Conservation (phyloP, 129 eudicot genomes). For the Pulicaria dysenterica region DNA sequence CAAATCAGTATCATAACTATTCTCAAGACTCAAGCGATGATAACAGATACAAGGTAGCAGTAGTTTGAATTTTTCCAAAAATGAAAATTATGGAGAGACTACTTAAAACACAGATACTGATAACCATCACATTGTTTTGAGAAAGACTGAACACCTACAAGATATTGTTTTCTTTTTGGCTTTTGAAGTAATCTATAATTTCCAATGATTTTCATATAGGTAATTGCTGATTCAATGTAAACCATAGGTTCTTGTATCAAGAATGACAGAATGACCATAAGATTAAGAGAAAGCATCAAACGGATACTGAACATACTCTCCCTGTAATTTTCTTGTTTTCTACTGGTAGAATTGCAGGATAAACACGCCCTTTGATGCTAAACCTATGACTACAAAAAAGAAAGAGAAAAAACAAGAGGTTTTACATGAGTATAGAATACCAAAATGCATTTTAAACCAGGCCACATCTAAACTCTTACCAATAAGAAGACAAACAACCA, state of each 20-base stretch:
- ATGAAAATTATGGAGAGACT: not conserved
- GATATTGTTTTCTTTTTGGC: not conserved
- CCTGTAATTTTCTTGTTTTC: constrained; percentile 71
- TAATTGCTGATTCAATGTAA: not conserved
- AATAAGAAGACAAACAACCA: constrained; percentile 1
- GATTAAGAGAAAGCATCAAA: constrained; percentile 6
- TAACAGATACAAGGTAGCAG: not conserved
- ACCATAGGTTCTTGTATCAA: constrained; percentile 1
- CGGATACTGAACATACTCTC: constrained; percentile 51
- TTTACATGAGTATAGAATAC: constrained; percentile 5
- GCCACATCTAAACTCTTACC: not conserved
- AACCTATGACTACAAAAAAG: constrained; percentile 69
- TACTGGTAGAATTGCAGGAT: constrained; percentile 89
- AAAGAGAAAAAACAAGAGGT: constrained; percentile 22
- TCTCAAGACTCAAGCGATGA: not conserved
- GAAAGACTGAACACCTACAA: not conserved
- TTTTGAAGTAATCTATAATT: not conserved
- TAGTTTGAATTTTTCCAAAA: not conserved
- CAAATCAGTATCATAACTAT: not conserved
- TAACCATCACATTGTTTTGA: not conserved
- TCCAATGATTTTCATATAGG: not conserved
- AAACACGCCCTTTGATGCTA: constrained; percentile 93
- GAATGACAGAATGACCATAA: constrained; percentile 22
- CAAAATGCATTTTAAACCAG: constrained; percentile 4
- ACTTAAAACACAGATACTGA: not conserved